These are phyloP conservation scores for Trichoderma brevicompactum DNA, from an alignment of 2,329 filamentous ascomycete genomes.

Conservation along the genomic window DNA sequence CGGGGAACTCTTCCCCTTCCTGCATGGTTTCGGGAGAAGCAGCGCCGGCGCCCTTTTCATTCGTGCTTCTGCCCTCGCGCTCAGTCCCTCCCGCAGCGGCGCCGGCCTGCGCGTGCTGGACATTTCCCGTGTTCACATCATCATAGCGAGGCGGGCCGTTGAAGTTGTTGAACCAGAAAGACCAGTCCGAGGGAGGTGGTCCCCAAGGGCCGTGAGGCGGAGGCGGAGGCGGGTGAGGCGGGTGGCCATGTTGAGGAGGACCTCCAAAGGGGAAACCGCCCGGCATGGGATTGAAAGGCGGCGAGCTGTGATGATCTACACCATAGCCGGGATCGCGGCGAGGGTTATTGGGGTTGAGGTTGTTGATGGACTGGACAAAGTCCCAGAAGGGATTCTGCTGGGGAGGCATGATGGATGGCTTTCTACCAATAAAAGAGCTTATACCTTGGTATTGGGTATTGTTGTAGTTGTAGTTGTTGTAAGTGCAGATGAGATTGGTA, in stretches of 20 bases:
- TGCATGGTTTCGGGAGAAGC: conserved; percentile 42
- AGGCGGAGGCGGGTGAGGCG: conserved; percentile 23
- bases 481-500: not conserved
- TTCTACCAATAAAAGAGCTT: not conserved
- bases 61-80: conserved; percentile 36
- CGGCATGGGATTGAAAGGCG: conserved; percentile 36
- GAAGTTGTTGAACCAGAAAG: conserved; percentile 13
- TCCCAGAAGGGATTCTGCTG: conserved; percentile 39
- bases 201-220: conserved; percentile 18
- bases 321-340: conserved; percentile 41
- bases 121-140: conserved; percentile 5
- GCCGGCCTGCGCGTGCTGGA: not conserved
- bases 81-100: conserved; percentile 29
- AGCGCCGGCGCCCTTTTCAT: conserved; percentile 40
- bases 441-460: not conserved
- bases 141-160: conserved; percentile 24
- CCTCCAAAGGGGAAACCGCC: conserved; percentile 44
- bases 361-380: conserved; percentile 43
- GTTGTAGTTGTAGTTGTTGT: not conserved
- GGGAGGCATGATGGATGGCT: conserved; percentile 2
- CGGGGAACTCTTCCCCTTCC: conserved; percentile 38
- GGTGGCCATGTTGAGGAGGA: not conserved
- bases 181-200: not conserved
- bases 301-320: conserved; percentile 43
- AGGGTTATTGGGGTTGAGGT: conserved; percentile 29